A percentile compares a stretch with the other conserved stretches of the same genome.
Evolutionary conservation across 176 grass and related monocot genomes (phyloP).

Genomic region (Aechmea fasciata): DNA sequence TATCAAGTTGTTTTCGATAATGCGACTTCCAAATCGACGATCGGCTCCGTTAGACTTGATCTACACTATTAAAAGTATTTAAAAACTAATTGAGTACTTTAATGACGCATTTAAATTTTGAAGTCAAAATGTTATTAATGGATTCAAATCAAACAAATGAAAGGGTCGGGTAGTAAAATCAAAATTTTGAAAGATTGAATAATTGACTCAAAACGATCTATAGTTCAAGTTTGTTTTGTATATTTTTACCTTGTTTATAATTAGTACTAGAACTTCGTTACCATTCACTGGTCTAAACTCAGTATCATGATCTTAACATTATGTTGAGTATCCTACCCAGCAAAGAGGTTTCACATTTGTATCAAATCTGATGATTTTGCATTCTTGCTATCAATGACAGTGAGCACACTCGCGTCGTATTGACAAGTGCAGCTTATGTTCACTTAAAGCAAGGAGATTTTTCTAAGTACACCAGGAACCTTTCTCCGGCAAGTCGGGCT

Average conservation of each 20-base stretch:
- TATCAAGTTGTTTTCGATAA: too few relatives aligned
- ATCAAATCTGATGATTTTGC: neutral
- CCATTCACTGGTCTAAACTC: neutral
- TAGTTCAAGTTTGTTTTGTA: neutral
- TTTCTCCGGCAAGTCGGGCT: conserved; percentile 81
- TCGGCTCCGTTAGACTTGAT: too few relatives aligned
- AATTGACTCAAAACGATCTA: too few relatives aligned
- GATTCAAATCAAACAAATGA: too few relatives aligned
- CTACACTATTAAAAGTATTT: too few relatives aligned
- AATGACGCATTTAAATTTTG: too few relatives aligned
- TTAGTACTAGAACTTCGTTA: neutral
- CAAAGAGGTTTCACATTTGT: neutral
- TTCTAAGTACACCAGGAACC: conserved; percentile 74
- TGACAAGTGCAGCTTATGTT: conserved; percentile 85
- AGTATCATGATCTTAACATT: neutral
- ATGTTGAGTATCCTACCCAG: neutral
- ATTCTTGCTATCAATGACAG: conserved; percentile 27
- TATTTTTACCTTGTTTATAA: neutral
- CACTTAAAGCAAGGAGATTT: conserved; percentile 94
- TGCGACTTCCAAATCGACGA: too few relatives aligned
- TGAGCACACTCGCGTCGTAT: conserved; percentile 74
- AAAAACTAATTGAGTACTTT: too few relatives aligned
- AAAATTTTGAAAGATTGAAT: too few relatives aligned
- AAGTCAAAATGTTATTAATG: too few relatives aligned
- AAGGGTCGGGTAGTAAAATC: too few relatives aligned